Evolutionary conservation across 345 rosid genomes (phyloP).

Genomic region (Atalantia buxifolia): DNA sequence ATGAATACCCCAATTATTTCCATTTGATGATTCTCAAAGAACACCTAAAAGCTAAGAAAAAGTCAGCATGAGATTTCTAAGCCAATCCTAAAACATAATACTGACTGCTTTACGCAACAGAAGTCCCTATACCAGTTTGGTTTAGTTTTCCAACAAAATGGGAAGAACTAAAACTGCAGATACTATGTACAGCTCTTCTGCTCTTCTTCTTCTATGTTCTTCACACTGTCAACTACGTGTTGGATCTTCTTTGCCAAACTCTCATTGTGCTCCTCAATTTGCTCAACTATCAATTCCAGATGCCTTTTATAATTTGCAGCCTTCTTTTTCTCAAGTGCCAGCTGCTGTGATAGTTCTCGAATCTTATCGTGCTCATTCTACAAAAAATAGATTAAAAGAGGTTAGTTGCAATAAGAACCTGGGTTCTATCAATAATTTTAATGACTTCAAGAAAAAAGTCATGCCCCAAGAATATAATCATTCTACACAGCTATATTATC

Average conservation of each 20-base stretch:
- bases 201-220: conserved; percentile 63
- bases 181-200: conserved; percentile 45
- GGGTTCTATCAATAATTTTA: background rate
- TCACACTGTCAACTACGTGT: conserved; percentile 74
- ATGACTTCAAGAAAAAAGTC: background rate
- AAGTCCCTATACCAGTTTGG: conserved; percentile 10
- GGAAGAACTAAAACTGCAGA: conserved; percentile 13
- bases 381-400: background rate
- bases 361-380: conserved; percentile 96
- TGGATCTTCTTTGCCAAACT: conserved; percentile 77
- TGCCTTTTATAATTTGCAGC: conserved; percentile 88
- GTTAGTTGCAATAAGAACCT: background rate
- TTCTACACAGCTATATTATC: background rate
- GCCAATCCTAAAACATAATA: background rate
- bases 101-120: background rate
- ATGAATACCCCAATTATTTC: conserved; percentile 10
- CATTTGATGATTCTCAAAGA: background rate
- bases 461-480: background rate
- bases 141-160: background rate
- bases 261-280: conserved; percentile 87
- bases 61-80: conserved; percentile 3
- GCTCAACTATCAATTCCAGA: conserved; percentile 83
- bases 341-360: conserved; percentile 89
- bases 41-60: conserved; percentile 6
- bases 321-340: conserved; percentile 85